Base-by-base conservation (phyloP, 106 monocot genomes). In the Amphibolis antarctica region DNA sequence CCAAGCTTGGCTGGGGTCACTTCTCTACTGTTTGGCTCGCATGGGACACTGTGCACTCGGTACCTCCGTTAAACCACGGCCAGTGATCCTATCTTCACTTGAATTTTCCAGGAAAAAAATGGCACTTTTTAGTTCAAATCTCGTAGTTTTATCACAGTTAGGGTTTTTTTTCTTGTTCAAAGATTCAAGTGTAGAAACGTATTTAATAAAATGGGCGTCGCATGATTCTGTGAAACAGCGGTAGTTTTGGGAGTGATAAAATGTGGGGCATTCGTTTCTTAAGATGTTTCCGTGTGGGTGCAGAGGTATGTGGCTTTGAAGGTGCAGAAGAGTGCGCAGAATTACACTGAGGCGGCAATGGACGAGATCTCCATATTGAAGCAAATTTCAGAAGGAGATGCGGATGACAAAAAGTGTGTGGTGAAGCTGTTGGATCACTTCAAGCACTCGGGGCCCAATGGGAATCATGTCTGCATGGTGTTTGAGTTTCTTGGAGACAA, bases 21-120 rank as follows among this genome's bases (percentile, higher is more conserved):
- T 98, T 98, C 74, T 98, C 96, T 47, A 98, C 96, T 31, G 96
- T 98, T 24, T 98, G 96, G 96, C 96, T 98, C 64, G 96, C 90
- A 23, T 98, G 96, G 96, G 96, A 98, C 52, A 85, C 86, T 17
- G 12, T 71, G 57, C 77, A 81, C 82, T 86, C 81, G 47, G 96
- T 98, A 82, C 57, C 64, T 27, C 48, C 21, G 53, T 28, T 60
- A 21, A 21, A 4, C 53, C 53, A 2, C 36, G 2, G 2, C 36
- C 36, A 36, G 7, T 4, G 36, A 36, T 36, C 36, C 4, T 36
- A 36, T 36, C 36, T 36, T 36, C 7, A 4, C 7, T 7, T 7
- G 4, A 36, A 36, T 36, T 36, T 4, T 2, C 36, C 4, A 36
- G 36, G 7, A 7, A 36, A 36, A 36, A 36, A 36, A 36, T 36